These are phyloP conservation scores for Catharanthus roseus DNA, from an alignment of 257 asterid genomes.

Conservation along the genomic window DNA sequence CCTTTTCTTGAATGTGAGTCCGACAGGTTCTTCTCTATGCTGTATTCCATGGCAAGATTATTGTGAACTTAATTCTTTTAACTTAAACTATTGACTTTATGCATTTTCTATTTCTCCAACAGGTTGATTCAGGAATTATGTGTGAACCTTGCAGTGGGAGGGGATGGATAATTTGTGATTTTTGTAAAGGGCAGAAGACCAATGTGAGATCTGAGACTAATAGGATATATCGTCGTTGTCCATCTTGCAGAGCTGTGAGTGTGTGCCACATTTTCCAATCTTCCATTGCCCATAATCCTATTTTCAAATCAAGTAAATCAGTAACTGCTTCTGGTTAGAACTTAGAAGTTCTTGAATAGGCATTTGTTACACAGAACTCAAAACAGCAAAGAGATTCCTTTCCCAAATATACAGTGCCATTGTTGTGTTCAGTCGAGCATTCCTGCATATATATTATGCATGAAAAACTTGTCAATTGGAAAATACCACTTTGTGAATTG, in stretches of 20 bases:
- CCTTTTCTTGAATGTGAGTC: not conserved
- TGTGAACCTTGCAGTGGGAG: conserved; percentile 57
- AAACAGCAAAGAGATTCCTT: not conserved
- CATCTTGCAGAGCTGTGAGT: conserved; percentile 80
- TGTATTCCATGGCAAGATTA: not conserved
- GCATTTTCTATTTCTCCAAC: not conserved
- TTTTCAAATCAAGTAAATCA: not conserved
- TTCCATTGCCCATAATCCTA: not conserved
- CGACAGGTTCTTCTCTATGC: not conserved
- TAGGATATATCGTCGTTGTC: conserved; percentile 66
- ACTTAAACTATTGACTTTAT: not conserved
- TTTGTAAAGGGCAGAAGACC: conserved; percentile 69
- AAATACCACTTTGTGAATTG: no score
- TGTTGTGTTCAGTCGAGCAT: not conserved
- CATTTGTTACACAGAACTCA: not conserved
- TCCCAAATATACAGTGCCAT: not conserved
- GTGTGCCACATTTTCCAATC: conserved; percentile 19
- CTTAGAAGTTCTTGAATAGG: not conserved
- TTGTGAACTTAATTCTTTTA: not conserved
- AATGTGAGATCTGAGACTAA: conserved; percentile 61
- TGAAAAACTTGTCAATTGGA: no score
- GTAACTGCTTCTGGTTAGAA: not conserved
- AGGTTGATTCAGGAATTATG: conserved; percentile 48
- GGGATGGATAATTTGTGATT: conserved; percentile 76
- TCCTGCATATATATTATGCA: no score